These are phyloP conservation scores for Tuber borchii DNA, from an alignment of 495 filamentous ascomycete genomes.

Conservation along the genomic window DNA sequence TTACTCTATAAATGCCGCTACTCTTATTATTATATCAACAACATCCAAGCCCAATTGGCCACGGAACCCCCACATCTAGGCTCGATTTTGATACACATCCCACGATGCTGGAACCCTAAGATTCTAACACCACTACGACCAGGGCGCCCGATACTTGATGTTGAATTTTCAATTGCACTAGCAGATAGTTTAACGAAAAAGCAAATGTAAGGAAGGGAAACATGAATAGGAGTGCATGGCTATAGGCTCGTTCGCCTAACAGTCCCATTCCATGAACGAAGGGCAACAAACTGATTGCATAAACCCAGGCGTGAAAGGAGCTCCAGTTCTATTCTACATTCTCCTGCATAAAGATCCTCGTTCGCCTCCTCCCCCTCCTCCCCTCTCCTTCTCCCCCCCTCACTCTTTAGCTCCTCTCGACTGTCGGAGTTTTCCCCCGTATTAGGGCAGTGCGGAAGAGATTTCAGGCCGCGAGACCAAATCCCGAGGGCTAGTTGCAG, in stretches of 20 bases:
- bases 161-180: background rate
- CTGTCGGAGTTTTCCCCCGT: background rate
- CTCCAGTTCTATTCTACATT: slow-evolving; percentile 5
- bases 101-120: background rate
- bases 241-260: background rate
- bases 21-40: slow-evolving; percentile 2
- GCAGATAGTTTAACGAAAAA: background rate
- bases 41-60: background rate
- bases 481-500: background rate
- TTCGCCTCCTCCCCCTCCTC: slow-evolving; percentile 2
- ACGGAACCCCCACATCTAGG: background rate
- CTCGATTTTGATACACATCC: background rate
- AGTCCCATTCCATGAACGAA: background rate
- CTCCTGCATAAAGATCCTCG: slow-evolving; percentile 3
- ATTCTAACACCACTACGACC: background rate
- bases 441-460: background rate
- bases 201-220: background rate
- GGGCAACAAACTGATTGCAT: background rate
- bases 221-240: background rate
- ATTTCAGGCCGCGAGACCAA: background rate
- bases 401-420: background rate
- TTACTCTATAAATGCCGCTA: background rate
- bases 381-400: background rate
- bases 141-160: background rate
- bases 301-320: background rate